Percentiles rank a stretch among this genome's conserved stretches.
phyloP scores from a whole-genome alignment of 1,284 basidiomycete species.

The Fomitopsis palustris region DNA sequence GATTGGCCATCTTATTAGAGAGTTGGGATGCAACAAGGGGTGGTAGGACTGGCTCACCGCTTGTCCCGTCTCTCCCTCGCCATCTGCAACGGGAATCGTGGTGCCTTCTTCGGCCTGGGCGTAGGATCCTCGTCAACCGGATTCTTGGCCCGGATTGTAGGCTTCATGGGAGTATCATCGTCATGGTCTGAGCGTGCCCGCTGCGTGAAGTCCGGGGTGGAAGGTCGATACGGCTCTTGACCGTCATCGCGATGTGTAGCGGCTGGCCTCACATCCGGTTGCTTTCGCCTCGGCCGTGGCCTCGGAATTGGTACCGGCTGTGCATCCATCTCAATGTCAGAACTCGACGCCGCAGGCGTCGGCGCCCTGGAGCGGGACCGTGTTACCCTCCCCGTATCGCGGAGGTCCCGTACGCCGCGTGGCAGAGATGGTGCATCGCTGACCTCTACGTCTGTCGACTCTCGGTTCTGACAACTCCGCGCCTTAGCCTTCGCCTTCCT shows the following conservation, averaged over 20 bases:
- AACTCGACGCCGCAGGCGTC: neutral
- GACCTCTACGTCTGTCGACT: neutral
- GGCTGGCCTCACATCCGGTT: neutral
- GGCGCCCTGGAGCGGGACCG: conserved; percentile 1
- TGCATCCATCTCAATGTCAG: neutral
- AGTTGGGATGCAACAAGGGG: too few relatives aligned
- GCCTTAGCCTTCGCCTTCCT: neutral
- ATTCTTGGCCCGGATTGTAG: neutral
- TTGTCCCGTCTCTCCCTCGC: conserved; percentile 1
- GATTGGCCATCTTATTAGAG: too few relatives aligned
- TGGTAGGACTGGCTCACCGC: neutral
- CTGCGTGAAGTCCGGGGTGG: neutral
- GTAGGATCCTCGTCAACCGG: conserved; percentile 3
- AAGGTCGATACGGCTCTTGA: neutral
- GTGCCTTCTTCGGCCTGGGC: conserved; percentile 5
- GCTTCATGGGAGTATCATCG: neutral
- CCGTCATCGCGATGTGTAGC: neutral
- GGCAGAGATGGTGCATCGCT: neutral
- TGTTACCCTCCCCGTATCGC: neutral
- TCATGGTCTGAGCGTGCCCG: neutral
- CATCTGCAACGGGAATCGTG: neutral
- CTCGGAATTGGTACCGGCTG: neutral
- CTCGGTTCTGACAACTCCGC: neutral
- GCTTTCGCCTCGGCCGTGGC: conserved; percentile 1
- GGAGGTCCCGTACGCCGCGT: neutral